These are phyloP conservation scores for Tylopilus plumbeoviolaceoides DNA, from an alignment of 768 basidiomycete genomes.

Conservation along the genomic window DNA sequence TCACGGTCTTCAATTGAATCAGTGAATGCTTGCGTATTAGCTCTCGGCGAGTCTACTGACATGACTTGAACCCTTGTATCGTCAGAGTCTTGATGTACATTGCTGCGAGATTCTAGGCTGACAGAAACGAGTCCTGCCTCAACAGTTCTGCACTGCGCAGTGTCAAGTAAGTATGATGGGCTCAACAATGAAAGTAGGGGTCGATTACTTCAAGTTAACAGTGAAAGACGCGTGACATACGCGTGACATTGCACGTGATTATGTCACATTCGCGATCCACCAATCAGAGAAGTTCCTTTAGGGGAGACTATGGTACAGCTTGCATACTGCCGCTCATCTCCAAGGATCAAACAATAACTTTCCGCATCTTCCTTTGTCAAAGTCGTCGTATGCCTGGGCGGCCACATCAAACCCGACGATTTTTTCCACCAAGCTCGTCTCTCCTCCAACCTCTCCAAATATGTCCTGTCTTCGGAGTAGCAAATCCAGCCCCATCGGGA, in stretches of 20 bases:
- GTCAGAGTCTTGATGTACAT: constrained; percentile 90
- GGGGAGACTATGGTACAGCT: too few relatives aligned
- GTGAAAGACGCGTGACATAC: constrained; percentile 4
- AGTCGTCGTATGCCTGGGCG: constrained; percentile 54
- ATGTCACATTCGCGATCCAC: constrained; percentile 9
- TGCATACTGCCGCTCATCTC: not conserved
- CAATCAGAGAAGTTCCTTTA: not conserved
- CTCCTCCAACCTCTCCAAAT: constrained; percentile 65
- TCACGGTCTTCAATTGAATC: constrained; percentile 57
- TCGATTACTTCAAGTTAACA: too few relatives aligned
- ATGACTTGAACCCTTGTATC: constrained; percentile 98
- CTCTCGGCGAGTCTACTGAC: constrained; percentile 36
- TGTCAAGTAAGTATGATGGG: too few relatives aligned
- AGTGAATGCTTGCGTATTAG: not conserved
- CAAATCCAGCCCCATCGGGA: constrained; percentile 66
- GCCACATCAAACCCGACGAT: constrained; percentile 61
- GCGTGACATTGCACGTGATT: constrained; percentile 23
- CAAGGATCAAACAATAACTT: constrained; percentile 79
- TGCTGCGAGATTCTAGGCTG: not conserved
- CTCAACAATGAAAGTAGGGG: too few relatives aligned
- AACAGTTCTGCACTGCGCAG: too few relatives aligned
- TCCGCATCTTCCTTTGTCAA: constrained; percentile 69
- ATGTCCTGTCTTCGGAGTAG: constrained; percentile 68
- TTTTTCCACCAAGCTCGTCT: constrained; percentile 61
- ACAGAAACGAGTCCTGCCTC: not conserved